Conservation (phyloP, 2,329 filamentous ascomycete species). For the Colletotrichum karsti region DNA sequence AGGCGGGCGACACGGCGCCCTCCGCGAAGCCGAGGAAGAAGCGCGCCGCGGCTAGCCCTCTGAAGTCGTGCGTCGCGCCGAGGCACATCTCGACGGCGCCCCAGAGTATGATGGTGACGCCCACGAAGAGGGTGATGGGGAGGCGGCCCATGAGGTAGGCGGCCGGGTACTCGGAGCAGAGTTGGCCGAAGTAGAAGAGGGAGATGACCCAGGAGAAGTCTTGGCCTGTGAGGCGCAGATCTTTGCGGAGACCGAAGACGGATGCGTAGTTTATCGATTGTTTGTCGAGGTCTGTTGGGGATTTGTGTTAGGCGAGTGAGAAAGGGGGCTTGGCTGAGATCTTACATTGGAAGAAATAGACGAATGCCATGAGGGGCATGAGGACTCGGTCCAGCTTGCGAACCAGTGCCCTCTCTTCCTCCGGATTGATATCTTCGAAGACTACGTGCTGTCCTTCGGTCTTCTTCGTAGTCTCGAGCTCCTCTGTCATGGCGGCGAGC, state of each 20-base stretch:
- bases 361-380: slow-evolving; percentile 29
- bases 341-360: slow-evolving; percentile 32
- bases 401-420: slow-evolving; percentile 9
- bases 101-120: slow-evolving; percentile 31
- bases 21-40: slow-evolving; percentile 42
- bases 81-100: slow-evolving; percentile 36
- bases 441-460: neutral
- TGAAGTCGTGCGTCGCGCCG: slow-evolving; percentile 32
- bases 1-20: slow-evolving; percentile 40
- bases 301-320: neutral
- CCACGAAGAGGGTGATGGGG: slow-evolving; percentile 24
- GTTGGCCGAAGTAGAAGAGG: slow-evolving; percentile 29
- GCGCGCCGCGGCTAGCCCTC: slow-evolving; percentile 32
- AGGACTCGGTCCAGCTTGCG: slow-evolving; percentile 28
- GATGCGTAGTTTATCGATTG: slow-evolving; percentile 22
- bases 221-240: slow-evolving; percentile 14
- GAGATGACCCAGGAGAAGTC: slow-evolving; percentile 27
- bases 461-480: slow-evolving; percentile 8
- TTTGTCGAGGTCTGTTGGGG: slow-evolving; percentile 26
- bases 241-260: slow-evolving; percentile 20
- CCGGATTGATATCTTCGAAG: slow-evolving; percentile 2
- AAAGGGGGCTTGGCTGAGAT: too few species aligned
- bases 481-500: neutral
- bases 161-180: slow-evolving; percentile 25
- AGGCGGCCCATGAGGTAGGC: slow-evolving; percentile 24